Evolutionary conservation across 768 basidiomycete genomes (phyloP).

Genomic region (Pilatotrama ljubarskyi): DNA sequence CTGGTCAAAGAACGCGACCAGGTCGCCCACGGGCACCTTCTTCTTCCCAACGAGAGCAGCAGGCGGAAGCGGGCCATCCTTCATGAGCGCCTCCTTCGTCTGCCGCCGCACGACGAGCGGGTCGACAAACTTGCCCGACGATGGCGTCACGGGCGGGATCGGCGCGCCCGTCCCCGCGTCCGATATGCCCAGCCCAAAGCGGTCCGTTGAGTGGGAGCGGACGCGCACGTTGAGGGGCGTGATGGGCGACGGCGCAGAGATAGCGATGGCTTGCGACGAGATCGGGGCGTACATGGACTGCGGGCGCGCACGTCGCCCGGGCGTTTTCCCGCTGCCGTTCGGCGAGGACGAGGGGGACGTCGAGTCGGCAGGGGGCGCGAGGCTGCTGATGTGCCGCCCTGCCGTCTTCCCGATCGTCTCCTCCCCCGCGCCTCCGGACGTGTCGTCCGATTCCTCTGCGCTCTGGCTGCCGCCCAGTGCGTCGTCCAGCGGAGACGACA

Average conservation of each 20-base stretch:
- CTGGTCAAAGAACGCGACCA: conserved; percentile 82
- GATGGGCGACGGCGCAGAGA: conserved; percentile 29
- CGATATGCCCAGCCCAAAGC: conserved; percentile 24
- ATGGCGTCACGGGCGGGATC: conserved; percentile 27
- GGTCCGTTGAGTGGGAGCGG: conserved; percentile 40
- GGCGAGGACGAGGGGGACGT: conserved; percentile 33
- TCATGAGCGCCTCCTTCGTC: conserved; percentile 45
- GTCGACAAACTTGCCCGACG: conserved; percentile 68
- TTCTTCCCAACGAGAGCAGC: conserved; percentile 43
- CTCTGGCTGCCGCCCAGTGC: conserved; percentile 1
- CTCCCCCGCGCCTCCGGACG: conserved; percentile 42
- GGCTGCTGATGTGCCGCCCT: conserved; percentile 30
- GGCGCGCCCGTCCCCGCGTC: conserved; percentile 18
- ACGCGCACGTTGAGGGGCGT: conserved; percentile 34
- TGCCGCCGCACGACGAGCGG: conserved; percentile 71
- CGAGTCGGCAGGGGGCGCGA: conserved; percentile 18
- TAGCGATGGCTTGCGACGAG: conserved; percentile 26
- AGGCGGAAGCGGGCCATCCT: conserved; percentile 44
- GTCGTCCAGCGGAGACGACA: conserved; percentile 25
- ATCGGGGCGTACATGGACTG: conserved; percentile 55
- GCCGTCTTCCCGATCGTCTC: conserved; percentile 64
- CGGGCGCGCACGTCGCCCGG: conserved; percentile 44
- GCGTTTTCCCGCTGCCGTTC: conserved; percentile 14
- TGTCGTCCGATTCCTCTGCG: conserved; percentile 39
- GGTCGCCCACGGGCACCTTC: conserved; percentile 73